Base-by-base conservation (phyloP, 106 monocot species). In the Dendrobium chrysotoxum region DNA sequence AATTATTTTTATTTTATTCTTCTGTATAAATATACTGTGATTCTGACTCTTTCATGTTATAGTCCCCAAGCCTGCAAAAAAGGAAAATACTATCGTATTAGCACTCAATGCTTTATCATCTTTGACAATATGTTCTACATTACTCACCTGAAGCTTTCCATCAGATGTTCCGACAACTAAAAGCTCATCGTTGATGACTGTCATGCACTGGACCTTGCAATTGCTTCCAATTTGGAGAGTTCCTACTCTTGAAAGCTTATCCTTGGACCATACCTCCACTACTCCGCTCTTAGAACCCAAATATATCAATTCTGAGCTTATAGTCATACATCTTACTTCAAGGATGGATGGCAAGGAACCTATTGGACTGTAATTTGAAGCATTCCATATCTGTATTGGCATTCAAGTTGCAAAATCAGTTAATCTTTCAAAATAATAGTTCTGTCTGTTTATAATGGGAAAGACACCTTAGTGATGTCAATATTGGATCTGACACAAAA, bases 11-110 rank as follows among this genome's bases (percentile, higher is more conserved):
- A 17, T 74, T 40, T 6, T 66, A 76, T 66, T 21, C 28, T 53
- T 25, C 44, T 83, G 35, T 78, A 39, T 39, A 25, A 65, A 39
- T 65, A 21, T 40, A 75, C 45, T 65, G 46, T 47, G 45, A 42
- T 68, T n/a, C 40, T 23, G 40, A 13, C 30, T 45, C 75, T 40
- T 78, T 79, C 73, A 89, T 39, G 73, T 71, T 54, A 90, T 54
- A 90, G 54, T 80, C 89, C 89, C 89, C 89, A 90, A 21, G 89
- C 89, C 89, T 90, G 87, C 44, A 81, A 78, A 76, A 35, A n/a
- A 35, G 0, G 20, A 67, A 7, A 9, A 67, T 44, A 6, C 44
- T 44, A 44, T 44, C 8, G 9, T 44, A 44, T 44, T 5, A 44
- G 4, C 9, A 44, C 44, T 44, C 44, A 44, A 44, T 7, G 44